Percentiles rank a stretch among this genome's conserved stretches.
Evolutionary conservation across 495 filamentous ascomycete species (phyloP).

Genomic region (Neurospora terricola): DNA sequence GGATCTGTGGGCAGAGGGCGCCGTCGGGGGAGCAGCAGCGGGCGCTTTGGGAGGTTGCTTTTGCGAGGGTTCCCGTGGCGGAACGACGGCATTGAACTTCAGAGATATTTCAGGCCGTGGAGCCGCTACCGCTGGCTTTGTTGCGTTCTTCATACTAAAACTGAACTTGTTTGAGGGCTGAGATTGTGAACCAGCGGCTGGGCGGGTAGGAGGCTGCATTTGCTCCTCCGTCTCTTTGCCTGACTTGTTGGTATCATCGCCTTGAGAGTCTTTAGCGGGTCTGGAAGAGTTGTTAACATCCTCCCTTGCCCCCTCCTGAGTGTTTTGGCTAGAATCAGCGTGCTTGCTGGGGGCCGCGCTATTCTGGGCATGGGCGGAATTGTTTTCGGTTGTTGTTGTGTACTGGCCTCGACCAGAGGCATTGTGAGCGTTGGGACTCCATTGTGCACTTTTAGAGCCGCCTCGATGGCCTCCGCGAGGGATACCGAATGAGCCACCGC

Average conservation of each 20-base stretch:
- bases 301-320: slow-evolving; percentile 22
- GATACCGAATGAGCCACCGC: slow-evolving; percentile 26
- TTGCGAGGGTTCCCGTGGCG: slow-evolving; percentile 25
- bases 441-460: slow-evolving; percentile 24
- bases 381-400: slow-evolving; percentile 18
- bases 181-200: slow-evolving; percentile 41
- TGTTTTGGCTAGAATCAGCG: slow-evolving; percentile 17
- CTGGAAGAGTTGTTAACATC: slow-evolving; percentile 54
- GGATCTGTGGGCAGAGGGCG: slow-evolving; percentile 1
- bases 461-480: slow-evolving; percentile 28
- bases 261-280: slow-evolving; percentile 51
- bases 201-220: slow-evolving; percentile 32
- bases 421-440: slow-evolving; percentile 16
- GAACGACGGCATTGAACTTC: slow-evolving; percentile 51
- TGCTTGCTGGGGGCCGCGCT: slow-evolving; percentile 38
- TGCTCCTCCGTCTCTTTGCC: slow-evolving; percentile 33
- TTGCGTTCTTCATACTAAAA: slow-evolving; percentile 68
- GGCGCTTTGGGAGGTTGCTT: slow-evolving; percentile 16
- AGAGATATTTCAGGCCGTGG: slow-evolving; percentile 65
- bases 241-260: slow-evolving; percentile 48
- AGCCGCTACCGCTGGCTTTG: slow-evolving; percentile 48
- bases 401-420: slow-evolving; percentile 5
- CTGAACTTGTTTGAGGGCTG: slow-evolving; percentile 58
- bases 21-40: slow-evolving; percentile 26
- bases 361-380: slow-evolving; percentile 21